A percentile compares a stretch with the other conserved stretches of the same genome.
These are phyloP conservation scores for Flaveria linearis DNA, from an alignment of 129 eudicot species.

Conservation along the genomic window DNA sequence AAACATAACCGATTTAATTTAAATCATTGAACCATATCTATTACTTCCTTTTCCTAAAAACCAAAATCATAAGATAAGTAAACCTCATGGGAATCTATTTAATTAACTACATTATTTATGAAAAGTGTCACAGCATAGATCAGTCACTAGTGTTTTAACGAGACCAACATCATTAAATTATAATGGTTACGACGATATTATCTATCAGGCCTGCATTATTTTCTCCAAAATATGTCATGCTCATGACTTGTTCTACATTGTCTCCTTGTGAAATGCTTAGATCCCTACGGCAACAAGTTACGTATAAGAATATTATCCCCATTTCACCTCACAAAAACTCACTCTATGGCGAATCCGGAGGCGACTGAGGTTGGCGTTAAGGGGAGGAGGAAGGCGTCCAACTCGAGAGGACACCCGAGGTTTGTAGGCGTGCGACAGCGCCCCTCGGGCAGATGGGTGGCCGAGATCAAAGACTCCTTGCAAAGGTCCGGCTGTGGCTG, in stretches of 20 bases:
- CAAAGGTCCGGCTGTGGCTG: no score
- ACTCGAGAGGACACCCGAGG: conserved; percentile 36
- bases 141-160: no score
- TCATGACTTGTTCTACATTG: conserved; percentile 26
- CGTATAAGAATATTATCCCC: conserved; percentile 13
- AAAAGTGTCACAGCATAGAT: no score
- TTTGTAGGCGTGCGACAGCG: conserved; percentile 37
- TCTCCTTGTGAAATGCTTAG: conserved; percentile 11
- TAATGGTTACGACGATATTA: conserved; percentile 1
- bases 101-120: no score
- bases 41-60: no score
- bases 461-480: no score
- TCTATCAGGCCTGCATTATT: conserved; percentile 23
- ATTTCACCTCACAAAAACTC: not conserved
- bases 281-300: conserved; percentile 13
- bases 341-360: conserved; percentile 8
- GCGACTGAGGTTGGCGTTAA: conserved; percentile 2
- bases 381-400: conserved; percentile 29
- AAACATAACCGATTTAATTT: no score
- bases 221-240: conserved; percentile 10
- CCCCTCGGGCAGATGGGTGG: no score
- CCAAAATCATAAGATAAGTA: no score
- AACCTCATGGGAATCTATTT: no score
- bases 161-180: not conserved
- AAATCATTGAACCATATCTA: no score